Evolutionary conservation across 768 basidiomycete species (phyloP), one percentile per base, ranked within the genome.

Genomic region (Clavaria fumosa): DNA sequence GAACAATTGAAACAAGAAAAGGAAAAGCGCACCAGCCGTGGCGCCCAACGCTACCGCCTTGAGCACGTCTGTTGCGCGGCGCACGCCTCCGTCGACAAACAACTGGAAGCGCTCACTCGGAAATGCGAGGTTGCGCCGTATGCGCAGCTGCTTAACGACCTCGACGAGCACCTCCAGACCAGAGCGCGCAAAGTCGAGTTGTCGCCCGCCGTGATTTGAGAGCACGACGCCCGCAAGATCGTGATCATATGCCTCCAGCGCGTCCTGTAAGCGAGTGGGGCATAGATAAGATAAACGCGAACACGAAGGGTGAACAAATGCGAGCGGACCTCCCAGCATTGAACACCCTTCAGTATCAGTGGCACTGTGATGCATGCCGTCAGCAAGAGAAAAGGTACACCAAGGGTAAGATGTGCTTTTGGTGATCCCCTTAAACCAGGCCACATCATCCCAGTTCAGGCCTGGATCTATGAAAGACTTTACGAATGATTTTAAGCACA

Each of bases 391-490:
- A 14, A 14, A 14, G 14, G 26, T 28, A 14, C 14, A 28, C 9
- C 26, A 14, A 28, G 14, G 9, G 14, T 28, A 9, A 9, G 9
- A 14, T 28, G 9, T 28, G 26, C 14, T 14, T 9, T 14, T 28
- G 26, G 26, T 28, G 26, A 14, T 9, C 14, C 26, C 14, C 14
- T 28, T 28, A 28, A 28, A 9, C 9, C 9, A 28, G 14, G 9
- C 26, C 9, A 28, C 14, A 14, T 28, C 26, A 28, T 28, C 26
- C 14, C 26, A 9, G 26, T 28, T 28, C 26, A 28, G 14, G 26
- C 77, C 70, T 0, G 93, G 89, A 52, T 99, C 95, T 46, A 97
- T 97, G 58, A 99, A 99, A 1, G 84, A 83, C 74, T 90, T 39
- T 18, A 27, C 5, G 11, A 20, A 27, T 14, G n/a, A 5, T 38